A percentile compares a stretch with the other conserved stretches of the same genome.
Evolutionary conservation across 2,329 filamentous ascomycete genomes (phyloP).

Genomic region (Annulohypoxylon truncatum): DNA sequence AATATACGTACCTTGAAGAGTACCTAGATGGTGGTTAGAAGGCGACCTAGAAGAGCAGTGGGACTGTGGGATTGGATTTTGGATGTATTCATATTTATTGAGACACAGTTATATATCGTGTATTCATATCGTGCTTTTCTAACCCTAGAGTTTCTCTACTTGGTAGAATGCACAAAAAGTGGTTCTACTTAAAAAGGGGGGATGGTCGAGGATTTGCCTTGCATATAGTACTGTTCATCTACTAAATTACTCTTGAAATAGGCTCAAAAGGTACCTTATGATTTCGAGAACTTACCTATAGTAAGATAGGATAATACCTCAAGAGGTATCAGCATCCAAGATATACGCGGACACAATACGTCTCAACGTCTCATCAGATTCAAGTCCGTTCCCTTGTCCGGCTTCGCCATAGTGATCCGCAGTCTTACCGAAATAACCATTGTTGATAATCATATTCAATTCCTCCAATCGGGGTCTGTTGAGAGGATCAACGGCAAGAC

Average conservation of each 20-base stretch:
- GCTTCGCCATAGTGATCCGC: not conserved
- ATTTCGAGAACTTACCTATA: not conserved
- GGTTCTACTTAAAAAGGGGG: no score
- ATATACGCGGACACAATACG: constrained; percentile 2
- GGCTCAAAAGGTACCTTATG: not conserved
- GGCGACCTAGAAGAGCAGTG: no score
- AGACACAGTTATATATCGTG: no score
- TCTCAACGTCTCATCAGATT: not conserved
- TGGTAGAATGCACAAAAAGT: no score
- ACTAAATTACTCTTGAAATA: not conserved
- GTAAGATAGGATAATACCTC: not conserved
- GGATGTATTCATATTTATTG: no score
- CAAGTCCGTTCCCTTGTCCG: not conserved
- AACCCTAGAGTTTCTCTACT: no score
- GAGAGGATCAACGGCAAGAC: not conserved
- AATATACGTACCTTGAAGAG: no score
- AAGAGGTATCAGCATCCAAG: not conserved
- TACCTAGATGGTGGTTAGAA: no score
- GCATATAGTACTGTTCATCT: no score
- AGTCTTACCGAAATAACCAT: not conserved
- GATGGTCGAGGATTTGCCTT: not conserved
- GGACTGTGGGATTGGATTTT: no score
- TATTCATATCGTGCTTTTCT: no score
- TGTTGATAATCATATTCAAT: not conserved
- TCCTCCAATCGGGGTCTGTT: constrained; percentile 2